Evolutionary conservation across 441 rosid genomes (phyloP).

Genomic region (Populus tomentosa): DNA sequence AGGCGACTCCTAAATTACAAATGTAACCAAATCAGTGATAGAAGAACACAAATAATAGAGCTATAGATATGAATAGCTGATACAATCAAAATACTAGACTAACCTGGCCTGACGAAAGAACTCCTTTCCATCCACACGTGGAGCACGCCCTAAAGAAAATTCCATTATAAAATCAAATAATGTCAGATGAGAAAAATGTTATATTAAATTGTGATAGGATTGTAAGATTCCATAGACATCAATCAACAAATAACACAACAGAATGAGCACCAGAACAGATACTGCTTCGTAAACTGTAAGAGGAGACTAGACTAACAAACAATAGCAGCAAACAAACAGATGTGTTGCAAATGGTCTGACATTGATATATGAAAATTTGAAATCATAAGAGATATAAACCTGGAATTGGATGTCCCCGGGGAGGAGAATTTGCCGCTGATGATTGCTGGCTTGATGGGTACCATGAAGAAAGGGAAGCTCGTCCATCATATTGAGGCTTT

Average conservation of each 20-base stretch:
- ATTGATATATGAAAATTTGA: not conserved
- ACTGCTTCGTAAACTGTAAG: constrained; percentile 1
- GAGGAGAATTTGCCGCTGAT: constrained; percentile 84
- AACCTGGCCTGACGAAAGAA: no score
- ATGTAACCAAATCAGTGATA: constrained; percentile 14
- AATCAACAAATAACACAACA: no score
- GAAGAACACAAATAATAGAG: not conserved
- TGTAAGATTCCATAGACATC: no score
- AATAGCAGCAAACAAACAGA: no score
- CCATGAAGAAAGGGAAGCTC: constrained; percentile 49
- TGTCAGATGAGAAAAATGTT: no score
- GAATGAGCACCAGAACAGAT: not conserved
- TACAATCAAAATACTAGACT: no score
- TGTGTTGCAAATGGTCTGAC: not conserved
- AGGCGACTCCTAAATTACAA: constrained; percentile 66
- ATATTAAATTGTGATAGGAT: no score
- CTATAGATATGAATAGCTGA: not conserved
- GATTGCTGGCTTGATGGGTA: constrained; percentile 84
- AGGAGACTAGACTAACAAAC: not conserved
- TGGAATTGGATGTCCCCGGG: constrained; percentile 58
- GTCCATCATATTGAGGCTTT: constrained; percentile 49
- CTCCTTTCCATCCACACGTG: no score
- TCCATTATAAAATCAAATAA: no score
- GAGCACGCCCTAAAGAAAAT: no score
- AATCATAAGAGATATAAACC: constrained; percentile 33